Percentiles rank a stretch among this genome's conserved stretches.
Conservation (phyloP, 441 rosid genomes). For the Pelargonium citronellum region DNA sequence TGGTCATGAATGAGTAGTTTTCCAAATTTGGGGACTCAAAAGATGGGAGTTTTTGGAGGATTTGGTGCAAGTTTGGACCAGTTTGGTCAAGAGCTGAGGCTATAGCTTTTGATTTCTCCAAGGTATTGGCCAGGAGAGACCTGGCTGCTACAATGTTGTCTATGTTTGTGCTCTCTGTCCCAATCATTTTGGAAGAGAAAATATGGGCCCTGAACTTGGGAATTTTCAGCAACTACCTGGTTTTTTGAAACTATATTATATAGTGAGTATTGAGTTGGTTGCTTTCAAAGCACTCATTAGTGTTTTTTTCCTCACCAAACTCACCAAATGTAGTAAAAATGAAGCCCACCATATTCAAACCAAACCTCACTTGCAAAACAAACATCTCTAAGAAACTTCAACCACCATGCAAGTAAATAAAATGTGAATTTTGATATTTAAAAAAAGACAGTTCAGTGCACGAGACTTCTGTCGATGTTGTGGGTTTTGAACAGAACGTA, state of each 20-base stretch:
- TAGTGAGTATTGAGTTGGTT: slow-evolving; percentile 15
- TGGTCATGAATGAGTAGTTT: slow-evolving; percentile 32
- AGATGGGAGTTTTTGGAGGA: slow-evolving; percentile 31
- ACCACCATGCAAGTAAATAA: slow-evolving; percentile 21
- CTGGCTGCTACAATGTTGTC: slow-evolving; percentile 42
- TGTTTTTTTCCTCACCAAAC: slow-evolving; percentile 39
- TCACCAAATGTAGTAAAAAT: slow-evolving; percentile 27
- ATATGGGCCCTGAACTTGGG: slow-evolving; percentile 7
- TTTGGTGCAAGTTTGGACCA: slow-evolving; percentile 36
- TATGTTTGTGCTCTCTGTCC: slow-evolving; percentile 20
- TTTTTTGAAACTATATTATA: background rate
- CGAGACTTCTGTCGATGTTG: too few relatives aligned
- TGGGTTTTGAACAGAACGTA: too few relatives aligned
- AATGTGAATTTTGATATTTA: background rate
- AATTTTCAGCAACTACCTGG: background rate
- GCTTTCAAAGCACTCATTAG: slow-evolving; percentile 24
- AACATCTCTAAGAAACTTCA: slow-evolving; percentile 27
- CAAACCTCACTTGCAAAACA: slow-evolving; percentile 58
- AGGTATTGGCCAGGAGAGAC: slow-evolving; percentile 36
- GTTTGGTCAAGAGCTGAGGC: slow-evolving; percentile 35
- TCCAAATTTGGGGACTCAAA: slow-evolving; percentile 35
- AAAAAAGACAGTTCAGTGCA: too few relatives aligned
- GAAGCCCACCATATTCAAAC: slow-evolving; percentile 38
- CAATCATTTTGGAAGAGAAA: slow-evolving; percentile 31
- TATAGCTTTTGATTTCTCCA: slow-evolving; percentile 54